phyloP scores from a whole-genome alignment of 352 stramenopile genomes.

The Pythium biforme region DNA sequence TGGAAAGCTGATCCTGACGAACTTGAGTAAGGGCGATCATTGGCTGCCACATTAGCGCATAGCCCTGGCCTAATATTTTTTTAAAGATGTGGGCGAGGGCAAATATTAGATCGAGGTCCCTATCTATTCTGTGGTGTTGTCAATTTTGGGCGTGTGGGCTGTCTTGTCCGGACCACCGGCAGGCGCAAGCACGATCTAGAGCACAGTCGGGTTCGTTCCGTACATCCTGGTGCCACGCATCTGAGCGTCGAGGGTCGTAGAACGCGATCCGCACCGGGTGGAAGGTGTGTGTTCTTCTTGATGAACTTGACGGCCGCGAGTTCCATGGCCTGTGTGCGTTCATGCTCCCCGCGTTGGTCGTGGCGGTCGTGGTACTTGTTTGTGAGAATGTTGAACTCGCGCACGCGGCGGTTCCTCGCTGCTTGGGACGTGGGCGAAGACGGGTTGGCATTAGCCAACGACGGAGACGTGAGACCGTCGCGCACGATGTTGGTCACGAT shows the following conservation, averaged over 20 bases:
- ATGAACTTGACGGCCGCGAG: conserved; percentile 60
- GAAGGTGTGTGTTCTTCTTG: conserved; percentile 63
- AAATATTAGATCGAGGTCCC: too few species aligned
- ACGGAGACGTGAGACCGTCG: conserved; percentile 11
- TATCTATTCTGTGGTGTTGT: not conserved
- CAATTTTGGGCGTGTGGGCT: not conserved
- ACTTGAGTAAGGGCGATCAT: too few species aligned
- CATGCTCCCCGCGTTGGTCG: conserved; percentile 37
- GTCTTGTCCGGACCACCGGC: not conserved
- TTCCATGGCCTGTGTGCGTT: conserved; percentile 42
- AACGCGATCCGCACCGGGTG: conserved; percentile 63
- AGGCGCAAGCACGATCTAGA: conserved; percentile 41
- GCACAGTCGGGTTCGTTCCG: conserved; percentile 32
- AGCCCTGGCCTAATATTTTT: too few species aligned
- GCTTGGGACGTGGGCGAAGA: conserved; percentile 13
- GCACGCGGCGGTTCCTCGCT: conserved; percentile 35
- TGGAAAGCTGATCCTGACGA: too few species aligned
- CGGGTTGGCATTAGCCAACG: not conserved
- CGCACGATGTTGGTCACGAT: conserved; percentile 53
- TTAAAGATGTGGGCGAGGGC: too few species aligned
- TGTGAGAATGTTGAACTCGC: conserved; percentile 73
- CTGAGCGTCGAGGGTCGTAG: too few species aligned
- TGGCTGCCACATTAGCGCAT: too few species aligned
- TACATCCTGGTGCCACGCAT: too few species aligned
- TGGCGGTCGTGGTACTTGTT: conserved; percentile 74